Conservation (phyloP, 208 protist genomes). For the Leishmania martiniquensis region DNA sequence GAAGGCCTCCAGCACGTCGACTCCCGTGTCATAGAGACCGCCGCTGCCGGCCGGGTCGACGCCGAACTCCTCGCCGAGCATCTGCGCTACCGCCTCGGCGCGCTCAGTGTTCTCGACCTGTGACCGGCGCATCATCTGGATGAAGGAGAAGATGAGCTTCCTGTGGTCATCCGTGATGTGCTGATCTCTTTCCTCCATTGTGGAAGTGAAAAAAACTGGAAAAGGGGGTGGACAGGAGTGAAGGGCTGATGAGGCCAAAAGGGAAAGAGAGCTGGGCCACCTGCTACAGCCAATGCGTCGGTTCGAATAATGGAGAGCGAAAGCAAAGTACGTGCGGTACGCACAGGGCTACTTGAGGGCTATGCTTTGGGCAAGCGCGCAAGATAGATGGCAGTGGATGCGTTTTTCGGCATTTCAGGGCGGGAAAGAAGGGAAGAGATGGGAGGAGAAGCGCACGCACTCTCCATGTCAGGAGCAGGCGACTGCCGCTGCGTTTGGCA, state of each 20-base stretch:
- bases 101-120: slow-evolving; percentile 45
- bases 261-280: neutral
- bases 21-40: slow-evolving; percentile 64
- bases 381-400: neutral
- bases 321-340: neutral
- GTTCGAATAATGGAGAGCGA: neutral
- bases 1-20: slow-evolving; percentile 76
- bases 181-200: slow-evolving; percentile 37
- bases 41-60: slow-evolving; percentile 76
- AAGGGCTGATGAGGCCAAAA: neutral
- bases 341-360: neutral
- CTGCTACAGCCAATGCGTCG: no score
- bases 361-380: neutral
- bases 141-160: slow-evolving; percentile 89
- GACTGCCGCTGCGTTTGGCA: neutral
- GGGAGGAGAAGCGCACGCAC: neutral
- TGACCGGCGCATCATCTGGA: slow-evolving; percentile 66
- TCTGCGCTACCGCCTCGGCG: slow-evolving; percentile 51
- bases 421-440: neutral
- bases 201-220: neutral
- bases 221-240: neutral
- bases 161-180: slow-evolving; percentile 74
- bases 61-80: slow-evolving; percentile 76
- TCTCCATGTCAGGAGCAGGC: neutral
- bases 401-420: neutral